phyloP scores from a whole-genome alignment of 768 basidiomycete genomes.

The Phanerodontia chrysosporium region DNA sequence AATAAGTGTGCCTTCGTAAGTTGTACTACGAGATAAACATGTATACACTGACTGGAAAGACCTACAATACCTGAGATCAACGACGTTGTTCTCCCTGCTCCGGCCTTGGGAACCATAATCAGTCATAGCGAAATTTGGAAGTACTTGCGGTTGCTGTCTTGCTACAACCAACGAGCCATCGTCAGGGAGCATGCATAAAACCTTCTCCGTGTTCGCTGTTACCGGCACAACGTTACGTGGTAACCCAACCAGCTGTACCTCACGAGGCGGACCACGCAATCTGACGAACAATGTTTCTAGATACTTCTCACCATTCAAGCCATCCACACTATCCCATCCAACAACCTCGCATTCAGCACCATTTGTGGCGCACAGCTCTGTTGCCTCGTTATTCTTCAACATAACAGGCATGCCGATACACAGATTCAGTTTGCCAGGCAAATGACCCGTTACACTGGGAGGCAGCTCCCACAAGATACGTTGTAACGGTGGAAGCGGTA shows the following conservation, averaged over 20 bases:
- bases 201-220: neutral
- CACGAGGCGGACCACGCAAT: neutral
- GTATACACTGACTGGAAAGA: slow-evolving; percentile 19
- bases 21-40: slow-evolving; percentile 17
- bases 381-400: slow-evolving; percentile 20
- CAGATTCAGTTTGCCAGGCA: slow-evolving; percentile 16
- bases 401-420: slow-evolving; percentile 22
- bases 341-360: slow-evolving; percentile 19
- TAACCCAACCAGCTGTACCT: slow-evolving; percentile 10
- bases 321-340: slow-evolving; percentile 6
- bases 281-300: neutral
- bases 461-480: neutral
- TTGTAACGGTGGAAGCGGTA: neutral
- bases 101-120: slow-evolving; percentile 21
- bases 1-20: slow-evolving; percentile 13
- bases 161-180: neutral
- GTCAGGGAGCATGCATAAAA: slow-evolving; percentile 9
- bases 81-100: slow-evolving; percentile 15
- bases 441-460: slow-evolving; percentile 10
- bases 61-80: slow-evolving; percentile 12
- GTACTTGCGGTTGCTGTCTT: slow-evolving; percentile 12
- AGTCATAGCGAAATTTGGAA: slow-evolving; percentile 23
- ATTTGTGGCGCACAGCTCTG: slow-evolving; percentile 22
- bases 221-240: slow-evolving; percentile 20
- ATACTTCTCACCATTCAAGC: neutral